Evolutionary conservation across 306 rosid species (phyloP), one percentile per base, ranked within the genome.

Genomic region (Heteromeles arbutifolia): DNA sequence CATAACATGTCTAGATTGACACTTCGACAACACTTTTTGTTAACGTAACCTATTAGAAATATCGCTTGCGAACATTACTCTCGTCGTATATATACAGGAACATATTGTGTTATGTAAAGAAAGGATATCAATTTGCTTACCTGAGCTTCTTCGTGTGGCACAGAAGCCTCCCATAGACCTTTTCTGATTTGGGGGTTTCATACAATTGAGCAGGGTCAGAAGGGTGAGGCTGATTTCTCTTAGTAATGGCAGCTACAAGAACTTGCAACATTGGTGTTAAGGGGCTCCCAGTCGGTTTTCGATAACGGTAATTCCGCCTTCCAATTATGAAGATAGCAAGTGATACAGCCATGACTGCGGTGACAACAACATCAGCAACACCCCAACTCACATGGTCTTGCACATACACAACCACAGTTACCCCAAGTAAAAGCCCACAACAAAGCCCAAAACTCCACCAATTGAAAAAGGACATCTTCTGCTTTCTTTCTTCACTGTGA

Each of bases 381-480:
- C 98, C 97, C 97, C 97, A 95, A 12, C 85, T 84, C 12, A 89
- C 78, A 70, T 86, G 91, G 56, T 95, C 97, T 78, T 95, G 96
- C 12, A 92, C 84, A 14, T 90, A 95, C 28, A 95, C 97, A 73
- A 95, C 77, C 19, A 95, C 50, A 21, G 99, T 95, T 4, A 92
- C 99, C 73, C 99, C 99, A 8, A 89, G 48, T 19, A 95, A 52
- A 52, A 95, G 83, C 18, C 99, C 99, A 61, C 80, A 78, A 70
- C 99, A 95, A 3, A 95, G 89, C 2, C 88, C 91, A 85, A 84
- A 85, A 74, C 74, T 95, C 99, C 99, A 95, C 99, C 99, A 95
- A 29, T 95, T 95, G 88, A 95, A 95, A 79, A 81, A 95, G 3
- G 99, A 90, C 99, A 95, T 90, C 86, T 92, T 95, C 70, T 90